These are phyloP conservation scores for Calycina marina DNA, from an alignment of 2,329 filamentous ascomycete species.

Conservation along the genomic window DNA sequence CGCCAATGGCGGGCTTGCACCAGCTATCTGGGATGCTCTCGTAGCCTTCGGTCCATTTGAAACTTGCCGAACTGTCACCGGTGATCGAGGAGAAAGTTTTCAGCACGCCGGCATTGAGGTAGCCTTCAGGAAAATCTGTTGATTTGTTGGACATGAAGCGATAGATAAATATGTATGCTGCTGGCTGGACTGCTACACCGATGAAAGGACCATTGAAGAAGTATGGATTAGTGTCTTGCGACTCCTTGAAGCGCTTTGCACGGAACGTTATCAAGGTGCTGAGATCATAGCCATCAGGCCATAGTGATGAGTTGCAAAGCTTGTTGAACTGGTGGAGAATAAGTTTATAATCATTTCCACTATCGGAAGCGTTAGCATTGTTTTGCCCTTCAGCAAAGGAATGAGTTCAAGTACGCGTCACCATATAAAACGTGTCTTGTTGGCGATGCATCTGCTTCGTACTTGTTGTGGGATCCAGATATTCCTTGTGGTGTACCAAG, in stretches of 20 bases:
- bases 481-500: slow-evolving; percentile 31
- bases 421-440: slow-evolving; percentile 37
- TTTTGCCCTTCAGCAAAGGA: neutral
- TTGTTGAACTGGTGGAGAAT: slow-evolving; percentile 36
- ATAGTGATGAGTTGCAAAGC: slow-evolving; percentile 28
- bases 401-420: slow-evolving; percentile 4
- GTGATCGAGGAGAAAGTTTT: slow-evolving; percentile 20
- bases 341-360: slow-evolving; percentile 33
- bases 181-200: slow-evolving; percentile 11
- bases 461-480: slow-evolving; percentile 37
- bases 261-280: slow-evolving; percentile 29
- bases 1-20: slow-evolving; percentile 11
- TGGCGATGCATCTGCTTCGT: slow-evolving; percentile 37
- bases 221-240: slow-evolving; percentile 28
- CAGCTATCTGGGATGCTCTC: slow-evolving; percentile 13
- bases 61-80: slow-evolving; percentile 8
- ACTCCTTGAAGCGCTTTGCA: slow-evolving; percentile 26
- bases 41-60: slow-evolving; percentile 7
- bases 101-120: slow-evolving; percentile 23
- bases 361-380: slow-evolving; percentile 14
- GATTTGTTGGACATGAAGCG: slow-evolving; percentile 17
- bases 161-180: slow-evolving; percentile 15
- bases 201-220: slow-evolving; percentile 33
- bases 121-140: slow-evolving; percentile 19
- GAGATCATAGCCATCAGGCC: slow-evolving; percentile 26